These are phyloP conservation scores for Fusarium devonianum DNA, from an alignment of 2,329 filamentous ascomycete species.

Conservation along the genomic window DNA sequence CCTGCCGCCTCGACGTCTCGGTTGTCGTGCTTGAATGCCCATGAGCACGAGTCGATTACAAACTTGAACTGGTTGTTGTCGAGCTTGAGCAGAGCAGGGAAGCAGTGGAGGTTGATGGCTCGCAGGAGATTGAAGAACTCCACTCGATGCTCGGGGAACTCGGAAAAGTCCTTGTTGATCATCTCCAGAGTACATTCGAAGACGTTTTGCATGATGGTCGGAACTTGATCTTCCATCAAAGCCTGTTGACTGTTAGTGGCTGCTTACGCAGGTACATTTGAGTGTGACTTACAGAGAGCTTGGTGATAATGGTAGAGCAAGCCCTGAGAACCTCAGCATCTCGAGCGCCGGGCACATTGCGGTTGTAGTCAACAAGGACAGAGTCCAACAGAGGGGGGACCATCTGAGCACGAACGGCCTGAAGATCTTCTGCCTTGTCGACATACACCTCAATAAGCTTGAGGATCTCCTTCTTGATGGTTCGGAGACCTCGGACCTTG, in stretches of 20 bases:
- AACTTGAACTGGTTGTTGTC: slow-evolving; percentile 99
- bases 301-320: slow-evolving; percentile 96
- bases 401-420: slow-evolving; percentile 91
- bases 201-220: slow-evolving; percentile 96
- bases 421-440: slow-evolving; percentile 94
- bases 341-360: slow-evolving; percentile 92
- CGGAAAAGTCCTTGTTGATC: slow-evolving; percentile 99
- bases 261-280: neutral
- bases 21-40: slow-evolving; percentile 99
- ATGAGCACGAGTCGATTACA: slow-evolving; percentile 98
- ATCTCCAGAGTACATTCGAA: slow-evolving; percentile 99
- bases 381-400: slow-evolving; percentile 95
- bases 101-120: slow-evolving; percentile 96
- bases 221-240: slow-evolving; percentile 98
- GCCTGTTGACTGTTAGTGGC: slow-evolving; percentile 57
- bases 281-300: slow-evolving; percentile 81
- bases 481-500: slow-evolving; percentile 90
- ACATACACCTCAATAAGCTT: slow-evolving; percentile 99
- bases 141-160: slow-evolving; percentile 98
- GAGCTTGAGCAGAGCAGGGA: slow-evolving; percentile 90
- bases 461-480: slow-evolving; percentile 98
- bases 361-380: slow-evolving; percentile 94
- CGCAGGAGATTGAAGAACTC: slow-evolving; percentile 98
- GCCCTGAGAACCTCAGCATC: slow-evolving; percentile 97
- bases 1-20: slow-evolving; percentile 96